A percentile compares a stretch with the other conserved stretches of the same genome.
These are phyloP conservation scores for Ogataea minuta DNA, from an alignment of 805 yeast genomes.

Conservation along the genomic window DNA sequence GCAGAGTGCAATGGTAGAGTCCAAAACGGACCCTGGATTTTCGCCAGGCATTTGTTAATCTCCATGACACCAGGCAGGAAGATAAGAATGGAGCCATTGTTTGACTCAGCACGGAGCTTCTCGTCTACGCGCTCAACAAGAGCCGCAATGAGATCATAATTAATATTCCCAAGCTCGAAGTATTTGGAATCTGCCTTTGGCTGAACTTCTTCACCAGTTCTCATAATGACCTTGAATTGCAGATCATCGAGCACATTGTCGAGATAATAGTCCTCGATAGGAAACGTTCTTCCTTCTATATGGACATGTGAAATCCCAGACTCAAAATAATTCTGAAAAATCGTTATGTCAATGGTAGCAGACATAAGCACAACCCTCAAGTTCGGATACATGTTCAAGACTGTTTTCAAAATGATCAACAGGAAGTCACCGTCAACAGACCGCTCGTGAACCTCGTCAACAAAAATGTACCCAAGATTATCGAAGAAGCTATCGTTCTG, in stretches of 20 bases:
- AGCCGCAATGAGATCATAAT: constrained; percentile 66
- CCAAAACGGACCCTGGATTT: constrained; percentile 35
- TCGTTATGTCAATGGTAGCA: constrained; percentile 79
- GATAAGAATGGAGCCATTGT: constrained; percentile 72
- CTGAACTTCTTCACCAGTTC: constrained; percentile 37
- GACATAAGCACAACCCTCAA: constrained; percentile 83
- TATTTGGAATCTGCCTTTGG: constrained; percentile 67
- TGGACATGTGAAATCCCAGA: constrained; percentile 60
- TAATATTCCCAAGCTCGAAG: constrained; percentile 65
- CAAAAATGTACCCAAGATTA: constrained; percentile 65
- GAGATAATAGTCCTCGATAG: constrained; percentile 74
- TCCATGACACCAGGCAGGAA: constrained; percentile 92
- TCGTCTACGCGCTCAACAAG: constrained; percentile 54
- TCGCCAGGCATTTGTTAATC: constrained; percentile 62
- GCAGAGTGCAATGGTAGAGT: constrained; percentile 87
- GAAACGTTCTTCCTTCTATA: constrained; percentile 92
- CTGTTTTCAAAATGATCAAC: constrained; percentile 67
- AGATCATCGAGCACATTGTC: constrained; percentile 60
- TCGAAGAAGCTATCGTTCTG: constrained; percentile 42
- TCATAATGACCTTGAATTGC: constrained; percentile 49
- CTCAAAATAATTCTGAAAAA: constrained; percentile 66
- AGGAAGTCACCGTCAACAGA: constrained; percentile 88
- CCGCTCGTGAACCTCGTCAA: constrained; percentile 97
- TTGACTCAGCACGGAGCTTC: constrained; percentile 39
- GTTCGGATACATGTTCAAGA: constrained; percentile 49